phyloP scores from a whole-genome alignment of 768 basidiomycete species.

The Cystofilobasidium capitatum region DNA sequence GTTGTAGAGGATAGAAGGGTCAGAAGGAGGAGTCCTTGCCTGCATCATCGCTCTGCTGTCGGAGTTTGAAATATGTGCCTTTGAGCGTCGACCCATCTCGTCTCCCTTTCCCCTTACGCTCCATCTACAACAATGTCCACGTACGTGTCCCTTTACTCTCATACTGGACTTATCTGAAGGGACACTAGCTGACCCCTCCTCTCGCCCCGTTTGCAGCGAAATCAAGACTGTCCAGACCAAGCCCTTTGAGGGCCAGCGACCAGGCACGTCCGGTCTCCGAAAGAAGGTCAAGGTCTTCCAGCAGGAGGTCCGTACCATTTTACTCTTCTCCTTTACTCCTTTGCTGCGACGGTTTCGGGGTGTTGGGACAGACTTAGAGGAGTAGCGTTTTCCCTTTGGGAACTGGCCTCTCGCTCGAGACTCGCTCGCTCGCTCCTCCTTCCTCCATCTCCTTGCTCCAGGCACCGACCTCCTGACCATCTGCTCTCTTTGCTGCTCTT shows the following conservation, averaged over 20 bases:
- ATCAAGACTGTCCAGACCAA: conserved; percentile 20
- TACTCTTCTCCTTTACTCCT: neutral
- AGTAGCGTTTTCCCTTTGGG: neutral
- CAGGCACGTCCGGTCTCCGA: conserved; percentile 92
- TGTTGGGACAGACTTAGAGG: no score
- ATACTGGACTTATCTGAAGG: no score
- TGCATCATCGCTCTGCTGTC: no score
- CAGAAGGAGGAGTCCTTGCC: no score
- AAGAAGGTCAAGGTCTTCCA: conserved; percentile 99
- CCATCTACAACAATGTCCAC: neutral
- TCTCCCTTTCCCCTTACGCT: neutral
- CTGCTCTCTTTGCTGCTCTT: neutral
- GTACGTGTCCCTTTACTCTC: neutral
- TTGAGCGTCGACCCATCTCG: no score
- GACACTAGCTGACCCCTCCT: neutral
- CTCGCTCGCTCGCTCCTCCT: neutral
- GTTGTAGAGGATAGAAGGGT: no score
- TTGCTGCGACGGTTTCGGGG: neutral
- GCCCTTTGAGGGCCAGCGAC: conserved; percentile 54
- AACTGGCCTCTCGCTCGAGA: no score
- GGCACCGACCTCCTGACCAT: neutral
- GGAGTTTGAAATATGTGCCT: no score
- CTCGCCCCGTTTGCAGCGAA: neutral
- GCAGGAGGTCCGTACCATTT: conserved; percentile 57
- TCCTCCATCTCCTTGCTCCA: neutral